phyloP scores from a whole-genome alignment of 805 yeast species.

The Candida vartiovaarae region DNA sequence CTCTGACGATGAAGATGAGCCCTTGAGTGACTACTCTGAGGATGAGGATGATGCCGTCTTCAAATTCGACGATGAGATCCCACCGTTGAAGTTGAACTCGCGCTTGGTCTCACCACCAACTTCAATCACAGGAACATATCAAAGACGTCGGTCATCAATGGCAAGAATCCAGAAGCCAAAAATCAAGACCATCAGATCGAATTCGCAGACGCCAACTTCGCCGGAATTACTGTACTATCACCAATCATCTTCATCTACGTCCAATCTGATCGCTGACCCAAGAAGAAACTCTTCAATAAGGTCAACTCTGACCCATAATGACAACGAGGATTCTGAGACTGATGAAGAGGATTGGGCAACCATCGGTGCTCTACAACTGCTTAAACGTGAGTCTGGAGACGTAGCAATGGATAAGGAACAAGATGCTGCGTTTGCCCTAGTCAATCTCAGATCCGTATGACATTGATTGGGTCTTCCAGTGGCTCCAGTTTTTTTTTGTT shows the following conservation, averaged over 20 bases:
- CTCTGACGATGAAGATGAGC: conserved; percentile 29
- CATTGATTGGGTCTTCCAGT: background rate
- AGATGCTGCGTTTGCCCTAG: conserved; percentile 60
- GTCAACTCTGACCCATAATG: conserved; percentile 33
- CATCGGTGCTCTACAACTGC: conserved; percentile 70
- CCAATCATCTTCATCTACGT: background rate
- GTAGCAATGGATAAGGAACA: conserved; percentile 29
- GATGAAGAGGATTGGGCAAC: conserved; percentile 98
- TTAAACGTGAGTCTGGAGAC: conserved; percentile 24
- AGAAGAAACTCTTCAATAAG: conserved; percentile 29
- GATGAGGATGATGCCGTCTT: conserved; percentile 21
- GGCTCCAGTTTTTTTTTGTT: background rate
- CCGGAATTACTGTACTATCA: conserved; percentile 20
- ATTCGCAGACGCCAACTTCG: conserved; percentile 30
- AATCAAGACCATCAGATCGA: conserved; percentile 25
- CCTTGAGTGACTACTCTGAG: conserved; percentile 23
- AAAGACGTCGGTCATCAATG: conserved; percentile 9
- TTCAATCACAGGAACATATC: background rate
- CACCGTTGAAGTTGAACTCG: conserved; percentile 20
- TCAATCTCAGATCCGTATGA: conserved; percentile 39
- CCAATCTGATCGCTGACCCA: conserved; percentile 1
- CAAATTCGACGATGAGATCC: conserved; percentile 31
- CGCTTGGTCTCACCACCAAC: conserved; percentile 20
- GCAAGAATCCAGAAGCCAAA: conserved; percentile 22
- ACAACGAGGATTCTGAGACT: conserved; percentile 45